Base-by-base conservation (phyloP, 2,329 filamentous ascomycete genomes). In the Penicillium hesseltinei region DNA sequence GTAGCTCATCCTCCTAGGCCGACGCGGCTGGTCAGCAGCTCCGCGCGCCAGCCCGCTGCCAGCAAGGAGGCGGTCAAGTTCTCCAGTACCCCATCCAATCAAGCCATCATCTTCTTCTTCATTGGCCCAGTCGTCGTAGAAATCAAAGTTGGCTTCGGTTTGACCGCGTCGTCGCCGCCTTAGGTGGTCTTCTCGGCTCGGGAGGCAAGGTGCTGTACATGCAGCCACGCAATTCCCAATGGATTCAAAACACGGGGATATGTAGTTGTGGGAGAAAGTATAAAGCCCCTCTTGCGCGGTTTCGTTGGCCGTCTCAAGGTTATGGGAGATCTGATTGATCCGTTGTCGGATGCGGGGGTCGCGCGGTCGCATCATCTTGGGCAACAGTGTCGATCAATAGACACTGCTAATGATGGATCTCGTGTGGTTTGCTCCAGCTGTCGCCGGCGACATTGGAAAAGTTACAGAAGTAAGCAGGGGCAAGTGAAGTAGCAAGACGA, bases 91-190 rank as follows among this genome's bases (percentile, higher is more conserved):
- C 90, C 91, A 96, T 45, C 85, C 88, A 51, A 92, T 77, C 47
- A 93, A 73, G 39, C 86, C 82, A 35, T 79, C 80, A 50, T 84
- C 82, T 31, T 65, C 68, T 56, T 86, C 83, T 54, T 85, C 82
- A 45, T 83, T 81, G 60, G 96, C 91, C 93, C 93, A 97, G 75
- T 97, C 93, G 75, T 97, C 93, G 78, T 97, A 97, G 73, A 97
- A 97, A 74, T 97, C 93, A 72, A 97, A 97, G 69, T 85, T 92
- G 67, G 89, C 85, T 75, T 97, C 92, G 29, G 92, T 89, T 51
- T 81, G 76, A 19, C 75, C 76, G 36, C 88, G 84, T 67, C 91
- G 86, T 60, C 88, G 81, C 56, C 90, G 85, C 31, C 90, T 86
- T 48, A 86, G 79, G 57, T 89, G 86, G 70, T 93, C 90, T 65